Base-by-base conservation (phyloP, 768 basidiomycete species). In the Kwoniella shandongensis region DNA sequence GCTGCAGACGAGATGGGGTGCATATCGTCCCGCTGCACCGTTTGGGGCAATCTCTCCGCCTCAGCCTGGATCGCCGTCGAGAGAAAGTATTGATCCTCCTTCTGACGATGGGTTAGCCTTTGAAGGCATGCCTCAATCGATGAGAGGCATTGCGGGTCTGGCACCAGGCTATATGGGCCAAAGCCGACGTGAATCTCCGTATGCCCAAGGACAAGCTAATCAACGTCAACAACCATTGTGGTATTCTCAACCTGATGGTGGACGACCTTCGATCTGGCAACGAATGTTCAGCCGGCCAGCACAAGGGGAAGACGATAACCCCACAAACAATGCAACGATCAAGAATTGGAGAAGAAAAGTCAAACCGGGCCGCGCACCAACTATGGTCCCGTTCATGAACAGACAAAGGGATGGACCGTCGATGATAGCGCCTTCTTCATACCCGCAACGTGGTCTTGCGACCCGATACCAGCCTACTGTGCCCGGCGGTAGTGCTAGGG, bases 21-120 rank as follows among this genome's bases (percentile, higher is more conserved):
- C 32, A 6, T 32, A 32, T 32, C 32, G 13, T 6, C 13, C 32
- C 8, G 23, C 15, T 45, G 22, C 32, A 18, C 12, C 36, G 26
- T 46, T 29, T 26, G 47, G 29, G 36, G 23, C 18, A 18, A 52
- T 32, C 52, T 8, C 17, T 44, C 30, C 17, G 27, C 22, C 13
- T 7, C 6, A 18, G 35, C 41, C 45, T 17, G 35, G n/a, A n/a
- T 55, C 54, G 7, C 54, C 54, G n/a, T 30, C 54, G 25, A 25
- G 54, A 25, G 44, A 55, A 29, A 55, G 54, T 47, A 39, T 47
- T 1, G 54, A 55, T 41, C 54, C 45, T 4, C 54, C 36, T 25
- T 55, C 45, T 2, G 54, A 55, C 18, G 25, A 32, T 12, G 36
- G 45, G 4, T 25, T 36, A 17, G n/a, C n/a, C n/a, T n/a, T n/a